Conservation (phyloP, 2,329 filamentous ascomycete genomes). For the Cephalotrichum gorgonifer region DNA sequence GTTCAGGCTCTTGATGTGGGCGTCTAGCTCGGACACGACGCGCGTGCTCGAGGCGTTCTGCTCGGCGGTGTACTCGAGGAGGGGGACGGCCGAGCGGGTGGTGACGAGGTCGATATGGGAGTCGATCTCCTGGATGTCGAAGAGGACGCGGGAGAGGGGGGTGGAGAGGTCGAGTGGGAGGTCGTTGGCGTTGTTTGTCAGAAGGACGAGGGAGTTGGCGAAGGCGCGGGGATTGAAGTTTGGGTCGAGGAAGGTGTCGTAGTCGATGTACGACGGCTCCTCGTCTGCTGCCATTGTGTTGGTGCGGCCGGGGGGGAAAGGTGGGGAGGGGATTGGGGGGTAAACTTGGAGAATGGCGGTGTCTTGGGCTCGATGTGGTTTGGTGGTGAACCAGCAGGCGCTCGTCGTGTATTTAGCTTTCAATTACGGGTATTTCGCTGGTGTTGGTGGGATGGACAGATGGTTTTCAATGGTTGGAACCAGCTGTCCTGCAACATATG, state of each 20-base stretch:
- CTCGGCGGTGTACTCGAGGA: conserved; percentile 66
- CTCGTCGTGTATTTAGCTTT: too few species aligned
- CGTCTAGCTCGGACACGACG: conserved; percentile 67
- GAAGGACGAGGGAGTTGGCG: conserved; percentile 78
- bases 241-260: conserved; percentile 79
- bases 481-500: too few species aligned
- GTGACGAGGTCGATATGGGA: conserved; percentile 88
- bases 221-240: conserved; percentile 73
- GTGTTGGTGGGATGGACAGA: too few species aligned
- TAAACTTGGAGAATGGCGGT: not conserved
- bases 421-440: too few species aligned
- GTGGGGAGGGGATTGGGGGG: not conserved
- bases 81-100: conserved; percentile 69
- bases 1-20: conserved; percentile 69
- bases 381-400: too few species aligned
- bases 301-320: not conserved
- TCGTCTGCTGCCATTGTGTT: conserved; percentile 28
- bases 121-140: conserved; percentile 94
- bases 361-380: not conserved
- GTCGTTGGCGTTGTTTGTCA: conserved; percentile 88
- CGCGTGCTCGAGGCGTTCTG: conserved; percentile 63
- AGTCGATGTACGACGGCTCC: conserved; percentile 85
- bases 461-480: too few species aligned
- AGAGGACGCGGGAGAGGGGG: conserved; percentile 83
- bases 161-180: conserved; percentile 87